Base-by-base conservation (phyloP, 306 rosid species). In the Fragaria ananassa region DNA sequence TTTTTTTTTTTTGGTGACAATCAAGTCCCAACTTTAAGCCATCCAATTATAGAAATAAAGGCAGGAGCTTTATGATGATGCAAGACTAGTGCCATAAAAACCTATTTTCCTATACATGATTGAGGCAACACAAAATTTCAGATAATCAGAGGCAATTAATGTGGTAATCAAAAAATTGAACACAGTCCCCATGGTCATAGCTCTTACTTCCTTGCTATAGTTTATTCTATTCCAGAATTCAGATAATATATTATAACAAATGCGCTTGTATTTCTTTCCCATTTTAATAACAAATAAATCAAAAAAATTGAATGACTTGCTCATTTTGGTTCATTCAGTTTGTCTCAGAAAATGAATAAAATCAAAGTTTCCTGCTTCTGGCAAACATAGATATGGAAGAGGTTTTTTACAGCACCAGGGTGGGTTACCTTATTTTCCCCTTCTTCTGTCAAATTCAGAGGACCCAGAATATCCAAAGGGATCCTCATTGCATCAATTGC, bases 401-500 rank as follows among this genome's bases (percentile, higher is more conserved):
- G 2, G 47, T 18, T 42, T 46, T 9, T 9, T 44, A 49, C 50
- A 2, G 69, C 3, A 1, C 68, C 35, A 21, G 45, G 29, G 68
- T 5, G 57, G 10, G 23, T 78, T 77, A 49, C 79, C 77, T 71
- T 45, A 25, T 65, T 34, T 49, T 5, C 21, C 45, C 77, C 47
- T 5, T 19, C 67, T 21, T 29, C 42, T 51, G 62, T 54, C 71
- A 77, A 37, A 79, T 53, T 47, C 53, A 12, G 68, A 14, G 61
- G n/a, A 68, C 54, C 12, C 27, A 27, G 63, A 79, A 83, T 75
- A 83, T 83, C 86, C 86, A 70, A 70, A 18, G 50, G 81, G 50
- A 67, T 75, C 80, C 58, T 39, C 47, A 49, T 8, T 31, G 21
- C 69, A 42, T 31, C 69, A 71, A 65, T 34, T 57, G 9, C 62